phyloP scores from a whole-genome alignment of 2,329 filamentous ascomycete species.

The Microsporum canis region DNA sequence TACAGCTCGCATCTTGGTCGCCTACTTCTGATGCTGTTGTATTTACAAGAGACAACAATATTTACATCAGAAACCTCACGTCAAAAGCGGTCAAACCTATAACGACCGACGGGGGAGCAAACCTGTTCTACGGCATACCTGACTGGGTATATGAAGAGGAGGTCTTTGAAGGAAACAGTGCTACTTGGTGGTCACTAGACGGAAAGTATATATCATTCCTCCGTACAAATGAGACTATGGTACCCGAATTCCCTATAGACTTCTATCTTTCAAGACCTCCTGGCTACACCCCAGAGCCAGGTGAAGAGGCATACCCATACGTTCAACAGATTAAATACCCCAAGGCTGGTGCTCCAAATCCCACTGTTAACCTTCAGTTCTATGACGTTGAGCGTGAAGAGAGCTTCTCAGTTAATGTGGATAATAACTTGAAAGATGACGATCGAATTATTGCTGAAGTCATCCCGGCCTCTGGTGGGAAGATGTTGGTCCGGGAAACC shows the following conservation, averaged over 20 bases:
- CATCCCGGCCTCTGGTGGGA: slow-evolving; percentile 69
- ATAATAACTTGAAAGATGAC: slow-evolving; percentile 65
- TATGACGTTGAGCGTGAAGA: slow-evolving; percentile 71
- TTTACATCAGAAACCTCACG: slow-evolving; percentile 63
- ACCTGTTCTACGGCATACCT: slow-evolving; percentile 90
- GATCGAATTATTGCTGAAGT: slow-evolving; percentile 88
- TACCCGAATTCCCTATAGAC: slow-evolving; percentile 84
- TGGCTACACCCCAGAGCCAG: slow-evolving; percentile 53
- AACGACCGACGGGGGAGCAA: slow-evolving; percentile 72
- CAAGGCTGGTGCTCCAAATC: slow-evolving; percentile 88
- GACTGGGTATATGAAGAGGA: slow-evolving; percentile 96
- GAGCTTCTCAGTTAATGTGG: slow-evolving; percentile 66
- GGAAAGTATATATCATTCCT: slow-evolving; percentile 85
- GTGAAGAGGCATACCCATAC: slow-evolving; percentile 83
- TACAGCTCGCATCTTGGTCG: slow-evolving; percentile 85
- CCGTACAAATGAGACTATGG: slow-evolving; percentile 82
- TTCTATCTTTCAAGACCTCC: slow-evolving; percentile 86
- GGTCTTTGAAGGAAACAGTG: slow-evolving; percentile 66
- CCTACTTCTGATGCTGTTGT: slow-evolving; percentile 74
- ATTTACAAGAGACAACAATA: slow-evolving; percentile 84
- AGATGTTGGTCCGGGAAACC: slow-evolving; percentile 79
- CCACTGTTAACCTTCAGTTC: slow-evolving; percentile 75
- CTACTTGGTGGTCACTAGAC: slow-evolving; percentile 91
- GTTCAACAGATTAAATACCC: slow-evolving; percentile 91
- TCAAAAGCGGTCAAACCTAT: slow-evolving; percentile 56